Base-by-base conservation (phyloP, 2,329 filamentous ascomycete genomes). In the Talaromyces sp. region DNA sequence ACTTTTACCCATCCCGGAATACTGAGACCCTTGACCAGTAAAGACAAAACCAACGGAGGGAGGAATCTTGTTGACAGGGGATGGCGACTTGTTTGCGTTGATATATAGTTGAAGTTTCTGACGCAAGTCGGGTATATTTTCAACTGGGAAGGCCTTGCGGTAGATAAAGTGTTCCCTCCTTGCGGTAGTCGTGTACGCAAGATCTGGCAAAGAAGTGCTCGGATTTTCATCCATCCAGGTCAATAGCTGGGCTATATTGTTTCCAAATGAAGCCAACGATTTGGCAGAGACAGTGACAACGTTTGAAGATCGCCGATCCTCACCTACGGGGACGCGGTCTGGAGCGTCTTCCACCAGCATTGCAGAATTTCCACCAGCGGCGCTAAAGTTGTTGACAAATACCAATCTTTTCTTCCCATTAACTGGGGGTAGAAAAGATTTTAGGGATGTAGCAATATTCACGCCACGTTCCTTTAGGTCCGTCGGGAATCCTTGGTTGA, bases 351-450 rank as follows among this genome's bases (percentile, higher is more conserved):
- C 84, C 0, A 88, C 67, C 2, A 88, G 69, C 11, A 88, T 68
- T n/a, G 47, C 63, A 57, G 55, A 49, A 71, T 90, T 90, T 15
- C 88, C 88, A 58, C 88, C 87, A 55, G 87, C 85, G 4, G 88
- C 88, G 64, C 83, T 83, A 68, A 89, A 90, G 73, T 88, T 88
- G 76, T 89, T 89, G 65, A 88, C 71, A 33, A 75, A 67, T 10
- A 78, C 73, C 13, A 72, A 70, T 4, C 82, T 72, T 57, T 74
- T 73, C 28, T 54, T 9, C 2, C 22, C 60, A 39, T 30, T 55
- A 22, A 19, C 44, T 66, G 60, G 76, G 77, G 81, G 0, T 71
- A 64, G 42, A 61, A n/a, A 60, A 15, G 39, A 17, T 27, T 13
- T 39, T 5, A 42, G 27, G 7, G 85, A 76, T 70, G 72, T 66